Percentiles rank a stretch among this genome's conserved stretches.
These are phyloP conservation scores for Pythium biforme DNA, from an alignment of 352 stramenopile species.

Conservation along the genomic window DNA sequence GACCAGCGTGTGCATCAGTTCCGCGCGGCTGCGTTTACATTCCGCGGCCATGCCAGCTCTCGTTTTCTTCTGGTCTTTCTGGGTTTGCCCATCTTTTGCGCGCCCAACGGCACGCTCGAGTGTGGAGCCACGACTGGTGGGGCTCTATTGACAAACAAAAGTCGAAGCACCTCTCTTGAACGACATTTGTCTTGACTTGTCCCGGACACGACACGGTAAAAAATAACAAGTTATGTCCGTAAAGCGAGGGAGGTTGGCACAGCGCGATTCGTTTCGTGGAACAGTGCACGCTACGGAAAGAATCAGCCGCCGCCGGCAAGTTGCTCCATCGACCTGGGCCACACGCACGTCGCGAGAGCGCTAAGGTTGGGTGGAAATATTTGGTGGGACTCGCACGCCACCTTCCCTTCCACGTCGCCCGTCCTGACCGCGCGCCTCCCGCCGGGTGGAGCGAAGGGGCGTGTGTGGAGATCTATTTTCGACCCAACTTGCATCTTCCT, in stretches of 20 bases:
- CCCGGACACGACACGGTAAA: too few relatives aligned
- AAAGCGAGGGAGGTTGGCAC: background rate
- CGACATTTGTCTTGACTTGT: background rate
- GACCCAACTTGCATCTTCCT: background rate
- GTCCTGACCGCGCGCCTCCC: too few relatives aligned
- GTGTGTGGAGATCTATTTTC: background rate
- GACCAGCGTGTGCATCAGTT: background rate
- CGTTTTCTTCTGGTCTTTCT: slow-evolving; percentile 17
- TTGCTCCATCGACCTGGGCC: too few relatives aligned
- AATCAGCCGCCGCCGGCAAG: slow-evolving; percentile 2
- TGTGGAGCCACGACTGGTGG: slow-evolving; percentile 13
- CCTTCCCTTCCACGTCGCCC: background rate
- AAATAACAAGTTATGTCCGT: background rate
- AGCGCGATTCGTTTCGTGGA: background rate
- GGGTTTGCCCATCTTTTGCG: slow-evolving; percentile 7
- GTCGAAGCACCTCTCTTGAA: slow-evolving; percentile 17
- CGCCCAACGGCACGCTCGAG: slow-evolving; percentile 11
- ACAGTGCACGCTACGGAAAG: slow-evolving; percentile 6
- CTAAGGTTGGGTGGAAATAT: background rate
- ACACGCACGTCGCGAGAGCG: too few relatives aligned
- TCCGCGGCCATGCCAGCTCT: too few relatives aligned
- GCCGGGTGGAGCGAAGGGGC: slow-evolving; percentile 1
- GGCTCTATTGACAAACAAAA: slow-evolving; percentile 20
- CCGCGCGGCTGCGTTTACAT: background rate
- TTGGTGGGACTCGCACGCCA: slow-evolving; percentile 12